These are phyloP conservation scores for Linum trigynum DNA, from an alignment of 345 rosid genomes.

Conservation along the genomic window DNA sequence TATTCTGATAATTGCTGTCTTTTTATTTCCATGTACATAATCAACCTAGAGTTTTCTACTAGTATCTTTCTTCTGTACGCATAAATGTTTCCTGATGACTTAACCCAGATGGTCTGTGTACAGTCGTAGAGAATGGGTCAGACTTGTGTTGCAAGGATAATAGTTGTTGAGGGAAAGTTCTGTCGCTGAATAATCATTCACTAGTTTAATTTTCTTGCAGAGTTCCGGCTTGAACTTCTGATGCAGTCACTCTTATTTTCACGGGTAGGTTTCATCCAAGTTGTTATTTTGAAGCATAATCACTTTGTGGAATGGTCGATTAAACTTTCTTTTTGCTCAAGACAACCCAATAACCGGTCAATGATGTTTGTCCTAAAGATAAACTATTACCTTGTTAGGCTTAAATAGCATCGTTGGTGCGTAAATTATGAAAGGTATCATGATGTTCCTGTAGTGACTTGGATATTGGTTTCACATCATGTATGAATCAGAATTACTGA, in stretches of 20 bases:
- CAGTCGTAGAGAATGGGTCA: not conserved
- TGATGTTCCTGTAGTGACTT: not conserved
- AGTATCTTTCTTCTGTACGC: not conserved
- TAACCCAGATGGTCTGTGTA: not conserved
- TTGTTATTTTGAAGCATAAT: not conserved
- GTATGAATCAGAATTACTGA: not conserved
- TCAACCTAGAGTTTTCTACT: not conserved
- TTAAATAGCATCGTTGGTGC: not conserved
- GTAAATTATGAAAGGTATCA: not conserved
- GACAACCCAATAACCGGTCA: not conserved
- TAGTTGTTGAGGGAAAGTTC: not conserved
- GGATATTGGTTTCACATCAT: not conserved
- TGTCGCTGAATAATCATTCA: slow-evolving; percentile 3
- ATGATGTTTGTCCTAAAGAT: too few relatives aligned
- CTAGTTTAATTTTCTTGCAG: slow-evolving; percentile 39
- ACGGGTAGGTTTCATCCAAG: slow-evolving; percentile 49
- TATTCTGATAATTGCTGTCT: not conserved
- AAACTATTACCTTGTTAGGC: not conserved
- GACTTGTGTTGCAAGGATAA: not conserved
- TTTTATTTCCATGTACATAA: not conserved
- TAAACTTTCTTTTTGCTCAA: not conserved
- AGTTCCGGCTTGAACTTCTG: slow-evolving; percentile 86
- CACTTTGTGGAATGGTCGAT: not conserved
- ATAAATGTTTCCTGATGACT: too few relatives aligned
- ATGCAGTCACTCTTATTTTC: slow-evolving; percentile 94